phyloP scores from a whole-genome alignment of 2,329 filamentous ascomycete species.

The Xylariaceae sp. region DNA sequence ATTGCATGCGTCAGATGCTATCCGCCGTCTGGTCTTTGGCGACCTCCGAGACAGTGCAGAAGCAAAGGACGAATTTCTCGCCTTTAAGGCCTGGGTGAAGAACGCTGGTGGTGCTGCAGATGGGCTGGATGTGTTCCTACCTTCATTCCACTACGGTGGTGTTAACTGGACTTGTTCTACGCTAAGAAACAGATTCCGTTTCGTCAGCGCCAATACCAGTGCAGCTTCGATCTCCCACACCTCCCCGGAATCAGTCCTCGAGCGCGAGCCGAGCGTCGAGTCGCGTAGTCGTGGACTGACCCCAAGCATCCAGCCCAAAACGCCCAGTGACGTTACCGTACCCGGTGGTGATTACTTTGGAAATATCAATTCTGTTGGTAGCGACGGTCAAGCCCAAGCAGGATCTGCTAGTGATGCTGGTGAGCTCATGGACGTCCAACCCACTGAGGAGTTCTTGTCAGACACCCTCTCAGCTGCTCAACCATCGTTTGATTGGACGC shows the following conservation, averaged over 20 bases:
- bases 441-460: no score
- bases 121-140: slow-evolving; percentile 42
- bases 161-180: slow-evolving; percentile 65
- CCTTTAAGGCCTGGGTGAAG: slow-evolving; percentile 65
- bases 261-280: slow-evolving; percentile 29
- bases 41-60: slow-evolving; percentile 34
- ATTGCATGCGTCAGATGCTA: slow-evolving; percentile 47
- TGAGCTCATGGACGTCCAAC: slow-evolving; percentile 15
- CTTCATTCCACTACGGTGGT: slow-evolving; percentile 54
- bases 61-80: slow-evolving; percentile 41
- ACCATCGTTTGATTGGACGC: slow-evolving; percentile 75
- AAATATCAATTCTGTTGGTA: slow-evolving; percentile 12
- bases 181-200: slow-evolving; percentile 58
- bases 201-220: slow-evolving; percentile 52
- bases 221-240: slow-evolving; percentile 30
- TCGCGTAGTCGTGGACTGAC: slow-evolving; percentile 29
- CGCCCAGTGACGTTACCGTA: slow-evolving; percentile 25
- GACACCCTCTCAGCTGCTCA: slow-evolving; percentile 23
- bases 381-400: slow-evolving; percentile 11
- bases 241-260: slow-evolving; percentile 29
- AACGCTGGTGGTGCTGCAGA: slow-evolving; percentile 46
- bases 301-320: slow-evolving; percentile 25
- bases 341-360: slow-evolving; percentile 26
- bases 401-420: slow-evolving; percentile 15
- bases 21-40: slow-evolving; percentile 50